A percentile compares a stretch with the other conserved stretches of the same genome.
These are phyloP conservation scores for Trichoderma asperellum DNA, from an alignment of 2,329 filamentous ascomycete genomes.

Conservation along the genomic window DNA sequence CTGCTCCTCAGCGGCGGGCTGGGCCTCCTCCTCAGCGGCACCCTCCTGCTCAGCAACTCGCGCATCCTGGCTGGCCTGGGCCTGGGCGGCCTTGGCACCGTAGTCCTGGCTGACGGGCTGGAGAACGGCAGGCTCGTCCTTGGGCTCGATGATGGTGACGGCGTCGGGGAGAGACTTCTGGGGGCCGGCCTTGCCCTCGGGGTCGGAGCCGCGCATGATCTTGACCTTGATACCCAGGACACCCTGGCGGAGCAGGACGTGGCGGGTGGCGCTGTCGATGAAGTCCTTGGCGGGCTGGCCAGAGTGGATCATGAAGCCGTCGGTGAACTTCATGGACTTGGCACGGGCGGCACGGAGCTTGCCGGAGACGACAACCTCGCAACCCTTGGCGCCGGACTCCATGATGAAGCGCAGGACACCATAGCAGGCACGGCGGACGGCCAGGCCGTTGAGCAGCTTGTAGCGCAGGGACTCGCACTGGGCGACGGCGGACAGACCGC, in stretches of 20 bases:
- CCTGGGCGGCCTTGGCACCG: slow-evolving; percentile 80
- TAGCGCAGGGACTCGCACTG: slow-evolving; percentile 99
- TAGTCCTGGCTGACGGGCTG: slow-evolving; percentile 99
- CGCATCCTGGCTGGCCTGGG: slow-evolving; percentile 66
- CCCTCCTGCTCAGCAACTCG: slow-evolving; percentile 62
- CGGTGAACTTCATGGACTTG: slow-evolving; percentile 99
- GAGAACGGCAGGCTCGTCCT: slow-evolving; percentile 95
- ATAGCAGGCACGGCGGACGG: slow-evolving; percentile 98
- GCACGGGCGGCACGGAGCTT: slow-evolving; percentile 98
- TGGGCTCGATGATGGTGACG: slow-evolving; percentile 99
- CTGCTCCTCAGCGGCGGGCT: slow-evolving; percentile 46
- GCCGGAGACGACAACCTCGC: slow-evolving; percentile 98
- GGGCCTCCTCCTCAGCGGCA: slow-evolving; percentile 58
- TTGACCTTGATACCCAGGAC: slow-evolving; percentile 99
- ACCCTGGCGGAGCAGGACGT: slow-evolving; percentile 99
- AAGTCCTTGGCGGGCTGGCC: slow-evolving; percentile 99
- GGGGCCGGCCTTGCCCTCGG: slow-evolving; percentile 97
- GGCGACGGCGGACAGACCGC: slow-evolving; percentile 98
- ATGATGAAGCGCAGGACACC: slow-evolving; percentile 99
- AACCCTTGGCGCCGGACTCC: slow-evolving; percentile 99
- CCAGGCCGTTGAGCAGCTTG: slow-evolving; percentile 99
- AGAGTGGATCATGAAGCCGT: slow-evolving; percentile 99
- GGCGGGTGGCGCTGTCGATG: slow-evolving; percentile 97
- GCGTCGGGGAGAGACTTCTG: slow-evolving; percentile 97
- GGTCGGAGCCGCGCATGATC: slow-evolving; percentile 99